Base-by-base conservation (phyloP, 805 yeast species). In the Saccharomycopsis synnaedendra region DNA sequence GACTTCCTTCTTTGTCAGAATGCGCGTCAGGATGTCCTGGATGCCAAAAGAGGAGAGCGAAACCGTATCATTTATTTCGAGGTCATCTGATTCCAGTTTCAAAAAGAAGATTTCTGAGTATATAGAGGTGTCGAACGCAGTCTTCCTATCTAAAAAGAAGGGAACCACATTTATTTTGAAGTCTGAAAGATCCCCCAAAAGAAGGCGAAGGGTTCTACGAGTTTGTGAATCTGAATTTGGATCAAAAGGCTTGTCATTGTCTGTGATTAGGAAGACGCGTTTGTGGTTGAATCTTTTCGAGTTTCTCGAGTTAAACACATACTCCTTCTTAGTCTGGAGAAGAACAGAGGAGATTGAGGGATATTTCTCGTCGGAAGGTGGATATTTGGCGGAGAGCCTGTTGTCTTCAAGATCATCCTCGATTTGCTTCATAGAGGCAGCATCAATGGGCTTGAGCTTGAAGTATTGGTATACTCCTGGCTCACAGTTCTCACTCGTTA, bases 211-310 rank as follows among this genome's bases (percentile, higher is more conserved):
- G 4, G 75, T 65, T 42, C 67, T 68, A 55, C 71, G 72, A 5
- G 59, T 66, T 2, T 56, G 48, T 10, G 36, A 9, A 5, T 39
- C 32, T 7, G 70, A 66, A 5, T 65, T 56, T 5, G 66, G 65
- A 46, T 68, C 67, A 53, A 65, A 72, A 0, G 96, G 97, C 42
- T 63, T 63, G 55, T 83, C 93, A 59, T 82, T 78, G 58, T 81
- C 83, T 0, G 96, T 85, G 57, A 88, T 76, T 58, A 87, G 64
- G 54, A 86, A 73, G 3, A 85, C 63, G 56, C 82, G 79, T 54
- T 74, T 76, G 41, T 70, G 71, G 44, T 76, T 75, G 59, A 71
- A 81, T 29, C 60, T 58, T 45, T 64, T 67, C 39, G 71, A 74
- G 35, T 58, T 64, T 9, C 60, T 60, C 11, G 66, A 66, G 4